A percentile compares a stretch with the other conserved stretches of the same genome.
Evolutionary conservation across 108 stramenopile genomes (phyloP).

Genomic region (Hondaea fermentalgiana): DNA sequence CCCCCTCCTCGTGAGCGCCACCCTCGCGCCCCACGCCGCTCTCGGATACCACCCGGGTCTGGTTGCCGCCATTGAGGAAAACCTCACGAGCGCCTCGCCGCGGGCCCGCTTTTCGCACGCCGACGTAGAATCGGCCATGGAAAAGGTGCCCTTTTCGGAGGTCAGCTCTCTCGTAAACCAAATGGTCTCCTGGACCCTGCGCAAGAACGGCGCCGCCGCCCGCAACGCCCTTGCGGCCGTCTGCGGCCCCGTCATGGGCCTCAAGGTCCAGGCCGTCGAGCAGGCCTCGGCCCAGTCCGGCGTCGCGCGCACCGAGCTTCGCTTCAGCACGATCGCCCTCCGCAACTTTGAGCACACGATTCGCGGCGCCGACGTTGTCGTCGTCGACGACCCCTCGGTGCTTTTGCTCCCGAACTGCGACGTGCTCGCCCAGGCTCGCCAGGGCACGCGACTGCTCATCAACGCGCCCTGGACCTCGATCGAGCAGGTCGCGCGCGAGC

Average conservation of each 20-base stretch:
- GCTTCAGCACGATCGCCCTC: not conserved
- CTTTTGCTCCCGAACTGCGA: not conserved
- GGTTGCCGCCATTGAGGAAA: not conserved
- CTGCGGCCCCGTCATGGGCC: slow-evolving; percentile 6
- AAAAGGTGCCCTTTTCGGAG: not conserved
- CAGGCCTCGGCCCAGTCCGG: not conserved
- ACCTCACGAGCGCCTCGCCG: not conserved
- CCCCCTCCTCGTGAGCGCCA: not conserved
- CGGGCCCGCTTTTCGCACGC: not conserved
- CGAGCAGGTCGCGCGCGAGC: slow-evolving; percentile 11
- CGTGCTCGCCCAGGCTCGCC: not conserved
- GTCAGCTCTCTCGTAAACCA: not conserved
- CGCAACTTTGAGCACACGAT: not conserved
- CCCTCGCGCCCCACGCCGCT: not conserved
- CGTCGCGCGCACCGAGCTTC: not conserved
- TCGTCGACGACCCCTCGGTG: not conserved
- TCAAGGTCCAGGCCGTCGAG: not conserved
- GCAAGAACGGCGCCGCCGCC: not conserved
- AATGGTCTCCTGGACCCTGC: not conserved
- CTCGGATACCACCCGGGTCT: not conserved
- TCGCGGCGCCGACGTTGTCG: not conserved
- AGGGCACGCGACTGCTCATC: not conserved
- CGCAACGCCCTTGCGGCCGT: not conserved
- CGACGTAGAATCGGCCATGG: not conserved
- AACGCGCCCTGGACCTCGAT: slow-evolving; percentile 1